Evolutionary conservation across 2,329 filamentous ascomycete genomes (phyloP).

Genomic region (Fusarium sp.): DNA sequence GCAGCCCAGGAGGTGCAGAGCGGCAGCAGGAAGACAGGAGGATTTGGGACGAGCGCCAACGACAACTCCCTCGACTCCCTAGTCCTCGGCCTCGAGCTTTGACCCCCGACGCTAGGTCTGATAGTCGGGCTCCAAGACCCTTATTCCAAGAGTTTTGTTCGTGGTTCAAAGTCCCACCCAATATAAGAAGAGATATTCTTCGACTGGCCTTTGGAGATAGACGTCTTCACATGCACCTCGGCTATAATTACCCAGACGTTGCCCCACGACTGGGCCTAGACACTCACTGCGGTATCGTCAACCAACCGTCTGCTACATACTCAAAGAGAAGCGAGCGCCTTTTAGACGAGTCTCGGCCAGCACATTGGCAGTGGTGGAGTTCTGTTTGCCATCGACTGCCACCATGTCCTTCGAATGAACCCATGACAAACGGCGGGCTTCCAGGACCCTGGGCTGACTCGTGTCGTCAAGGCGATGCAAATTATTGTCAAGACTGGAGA

Average conservation of each 20-base stretch:
- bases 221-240: constrained; percentile 12
- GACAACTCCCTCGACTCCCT: too few species aligned
- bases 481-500: background rate
- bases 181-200: constrained; percentile 12
- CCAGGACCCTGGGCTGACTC: constrained; percentile 13
- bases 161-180: constrained; percentile 11
- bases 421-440: constrained; percentile 13
- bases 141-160: too few species aligned
- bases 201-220: constrained; percentile 5
- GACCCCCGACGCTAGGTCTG: background rate
- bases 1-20: background rate
- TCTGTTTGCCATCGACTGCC: constrained; percentile 12
- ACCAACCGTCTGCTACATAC: background rate
- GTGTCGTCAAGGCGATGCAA: constrained; percentile 6
- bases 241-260: background rate
- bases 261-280: background rate
- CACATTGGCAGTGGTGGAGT: constrained; percentile 14
- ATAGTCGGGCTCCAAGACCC: background rate
- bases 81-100: too few species aligned
- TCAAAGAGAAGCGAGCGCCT: background rate
- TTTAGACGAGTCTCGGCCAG: background rate
- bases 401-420: background rate
- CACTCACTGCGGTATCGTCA: constrained; percentile 8
- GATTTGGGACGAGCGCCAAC: too few species aligned
- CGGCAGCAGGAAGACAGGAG: too few species aligned